Evolutionary conservation across 1,284 basidiomycete genomes (phyloP), one percentile per base, ranked within the genome.

Genomic region (Cryptococcus sp.): DNA sequence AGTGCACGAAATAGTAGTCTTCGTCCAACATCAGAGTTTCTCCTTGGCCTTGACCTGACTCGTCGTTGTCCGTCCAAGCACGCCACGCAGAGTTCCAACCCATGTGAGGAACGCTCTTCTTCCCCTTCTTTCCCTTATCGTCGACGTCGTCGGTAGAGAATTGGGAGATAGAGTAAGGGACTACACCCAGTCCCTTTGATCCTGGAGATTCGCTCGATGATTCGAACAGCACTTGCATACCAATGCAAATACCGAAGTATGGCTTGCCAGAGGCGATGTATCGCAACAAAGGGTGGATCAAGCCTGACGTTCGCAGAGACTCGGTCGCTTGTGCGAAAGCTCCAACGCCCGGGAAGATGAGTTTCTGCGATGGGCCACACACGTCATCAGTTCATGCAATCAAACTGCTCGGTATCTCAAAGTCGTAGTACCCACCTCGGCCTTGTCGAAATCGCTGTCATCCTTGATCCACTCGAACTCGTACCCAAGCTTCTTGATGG

Each of bases 341-440:
- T 25, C 96, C 96, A 45, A 99, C 96, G n/a, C 96, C 96, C 50
- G 96, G 96, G 76, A 99, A 99, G 69, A 99, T 84, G 71, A 99
- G 87, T 79, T 87, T 89, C 95, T 98, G 69, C 11, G 1, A 44
- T 54, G 16, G n/a, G n/a, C n/a, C n/a, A n/a, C 58, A 45, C 55
- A 17, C 19, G 8, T 48, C 8, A 52, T 43, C 25, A n/a, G 38
- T n/a, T n/a, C n/a, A n/a, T n/a, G n/a, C n/a, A n/a, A n/a, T n/a
- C n/a, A n/a, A n/a, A n/a, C n/a, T n/a, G n/a, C n/a, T n/a, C n/a
- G 29, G 29, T 34, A 10, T 34, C 29, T n/a, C n/a, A n/a, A 34
- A 34, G 29, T 34, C 29, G 29, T 13, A 34, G 29, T 34, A 34
- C 93, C 82, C 76, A 96, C 94, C 56, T 93, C 88, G 51, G 93